Percentiles rank a stretch among this genome's conserved stretches.
Evolutionary conservation across 2,329 filamentous ascomycete genomes (phyloP).

Genomic region (Epicoccum sorghinum): DNA sequence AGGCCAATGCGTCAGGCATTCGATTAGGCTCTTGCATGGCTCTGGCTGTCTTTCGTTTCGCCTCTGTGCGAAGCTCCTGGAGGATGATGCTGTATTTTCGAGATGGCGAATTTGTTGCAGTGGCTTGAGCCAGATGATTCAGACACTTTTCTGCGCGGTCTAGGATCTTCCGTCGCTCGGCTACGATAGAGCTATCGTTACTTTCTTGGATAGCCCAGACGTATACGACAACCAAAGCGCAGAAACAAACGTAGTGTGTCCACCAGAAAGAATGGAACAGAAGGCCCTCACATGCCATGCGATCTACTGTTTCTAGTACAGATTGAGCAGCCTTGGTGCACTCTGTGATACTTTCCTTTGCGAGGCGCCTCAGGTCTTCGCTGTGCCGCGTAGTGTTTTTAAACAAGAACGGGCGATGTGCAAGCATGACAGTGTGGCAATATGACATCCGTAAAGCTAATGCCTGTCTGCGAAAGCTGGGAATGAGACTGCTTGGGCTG

Average conservation of each 20-base stretch:
- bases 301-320: conserved; percentile 45
- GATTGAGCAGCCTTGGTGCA: conserved; percentile 53
- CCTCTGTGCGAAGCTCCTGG: conserved; percentile 53
- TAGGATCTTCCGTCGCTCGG: conserved; percentile 40
- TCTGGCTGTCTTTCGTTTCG: conserved; percentile 28
- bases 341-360: conserved; percentile 49
- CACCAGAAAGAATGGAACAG: conserved; percentile 56
- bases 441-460: conserved; percentile 41
- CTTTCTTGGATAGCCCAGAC: conserved; percentile 55
- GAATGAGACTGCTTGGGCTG: conserved; percentile 54
- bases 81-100: conserved; percentile 57
- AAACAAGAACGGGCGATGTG: conserved; percentile 42
- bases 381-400: conserved; percentile 21
- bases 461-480: conserved; percentile 49
- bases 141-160: conserved; percentile 54
- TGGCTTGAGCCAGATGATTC: conserved; percentile 54
- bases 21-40: conserved; percentile 11
- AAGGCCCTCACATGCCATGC: conserved; percentile 45
- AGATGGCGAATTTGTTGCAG: conserved; percentile 55
- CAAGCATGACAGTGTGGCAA: conserved; percentile 44
- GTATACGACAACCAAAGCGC: conserved; percentile 55
- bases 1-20: too few relatives aligned
- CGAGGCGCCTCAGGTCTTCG: conserved; percentile 35
- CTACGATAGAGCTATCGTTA: conserved; percentile 10
- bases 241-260: conserved; percentile 58